A percentile compares a stretch with the other conserved stretches of the same genome.
Conservation (phyloP, 257 asterid genomes). For the Solanum pennellii region DNA sequence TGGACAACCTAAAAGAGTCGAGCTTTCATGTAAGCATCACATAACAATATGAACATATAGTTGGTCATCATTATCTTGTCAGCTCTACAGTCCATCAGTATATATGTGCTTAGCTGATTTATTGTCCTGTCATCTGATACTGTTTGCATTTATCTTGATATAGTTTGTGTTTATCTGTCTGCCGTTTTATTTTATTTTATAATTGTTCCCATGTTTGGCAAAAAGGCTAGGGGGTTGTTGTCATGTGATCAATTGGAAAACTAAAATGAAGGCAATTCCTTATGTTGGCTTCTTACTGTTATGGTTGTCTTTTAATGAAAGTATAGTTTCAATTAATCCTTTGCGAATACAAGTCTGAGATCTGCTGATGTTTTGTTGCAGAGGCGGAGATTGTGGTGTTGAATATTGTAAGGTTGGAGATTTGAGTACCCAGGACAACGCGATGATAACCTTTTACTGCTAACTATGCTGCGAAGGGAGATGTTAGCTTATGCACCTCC, state of each 20-base stretch:
- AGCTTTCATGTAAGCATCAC: constrained; percentile 44
- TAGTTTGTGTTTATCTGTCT: not conserved
- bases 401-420: constrained; percentile 6
- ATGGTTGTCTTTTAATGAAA: not conserved
- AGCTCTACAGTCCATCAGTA: not conserved
- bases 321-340: not conserved
- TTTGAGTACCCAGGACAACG: not conserved
- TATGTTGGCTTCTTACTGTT: not conserved
- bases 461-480: not conserved
- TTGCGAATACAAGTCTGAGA: not conserved
- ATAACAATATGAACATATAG: not conserved
- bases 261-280: not conserved
- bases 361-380: constrained; percentile 14
- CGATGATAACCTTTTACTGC: not conserved
- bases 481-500: constrained; percentile 1
- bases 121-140: not conserved
- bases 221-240: not conserved
- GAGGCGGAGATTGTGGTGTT: constrained; percentile 51
- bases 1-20: constrained; percentile 58
- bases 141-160: not conserved
- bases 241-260: not conserved
- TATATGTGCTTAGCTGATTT: not conserved
- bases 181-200: not conserved
- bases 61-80: not conserved
- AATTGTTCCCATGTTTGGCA: not conserved